A percentile compares a stretch with the other conserved stretches of the same genome.
phyloP scores from a whole-genome alignment of 768 basidiomycete genomes.

The Trametes gibbosa region DNA sequence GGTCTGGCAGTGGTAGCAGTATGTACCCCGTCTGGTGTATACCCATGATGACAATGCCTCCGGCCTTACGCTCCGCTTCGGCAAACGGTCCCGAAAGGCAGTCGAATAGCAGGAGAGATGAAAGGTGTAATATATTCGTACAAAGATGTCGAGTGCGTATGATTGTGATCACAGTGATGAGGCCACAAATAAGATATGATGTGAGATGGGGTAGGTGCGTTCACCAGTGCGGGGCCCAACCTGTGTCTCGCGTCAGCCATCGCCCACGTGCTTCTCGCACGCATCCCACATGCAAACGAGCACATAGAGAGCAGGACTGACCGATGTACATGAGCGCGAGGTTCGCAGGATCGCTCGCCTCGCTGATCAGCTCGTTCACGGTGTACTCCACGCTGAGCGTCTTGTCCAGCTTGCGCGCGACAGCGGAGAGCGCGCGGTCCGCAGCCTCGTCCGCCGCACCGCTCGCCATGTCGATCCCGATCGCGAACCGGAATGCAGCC shows the following conservation, averaged over 20 bases:
- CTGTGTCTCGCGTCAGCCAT: conserved; percentile 23
- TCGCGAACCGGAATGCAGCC: conserved; percentile 36
- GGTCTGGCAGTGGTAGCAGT: conserved; percentile 7
- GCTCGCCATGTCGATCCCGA: conserved; percentile 62
- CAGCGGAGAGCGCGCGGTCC: conserved; percentile 80
- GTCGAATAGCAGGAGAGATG: too few relatives aligned
- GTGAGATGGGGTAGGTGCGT: too few relatives aligned
- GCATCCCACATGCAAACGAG: not conserved
- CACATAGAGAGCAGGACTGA: conserved; percentile 30
- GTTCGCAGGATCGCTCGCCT: conserved; percentile 77
- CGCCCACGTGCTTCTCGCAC: too few relatives aligned
- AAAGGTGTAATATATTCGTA: too few relatives aligned
- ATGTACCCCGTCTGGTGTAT: conserved; percentile 19
- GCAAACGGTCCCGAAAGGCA: too few relatives aligned
- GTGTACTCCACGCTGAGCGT: conserved; percentile 88
- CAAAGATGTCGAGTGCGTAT: too few relatives aligned
- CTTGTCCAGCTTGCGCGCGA: conserved; percentile 80
- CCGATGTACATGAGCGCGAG: conserved; percentile 78
- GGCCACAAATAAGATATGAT: too few relatives aligned
- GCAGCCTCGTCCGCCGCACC: conserved; percentile 81
- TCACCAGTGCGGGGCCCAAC: conserved; percentile 42
- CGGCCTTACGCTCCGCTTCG: not conserved
- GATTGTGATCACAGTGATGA: too few relatives aligned
- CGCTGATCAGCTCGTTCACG: conserved; percentile 88
- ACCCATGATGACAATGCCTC: conserved; percentile 19